phyloP scores from a whole-genome alignment of 78 protist species.

The Anaeramoeba ignava region DNA sequence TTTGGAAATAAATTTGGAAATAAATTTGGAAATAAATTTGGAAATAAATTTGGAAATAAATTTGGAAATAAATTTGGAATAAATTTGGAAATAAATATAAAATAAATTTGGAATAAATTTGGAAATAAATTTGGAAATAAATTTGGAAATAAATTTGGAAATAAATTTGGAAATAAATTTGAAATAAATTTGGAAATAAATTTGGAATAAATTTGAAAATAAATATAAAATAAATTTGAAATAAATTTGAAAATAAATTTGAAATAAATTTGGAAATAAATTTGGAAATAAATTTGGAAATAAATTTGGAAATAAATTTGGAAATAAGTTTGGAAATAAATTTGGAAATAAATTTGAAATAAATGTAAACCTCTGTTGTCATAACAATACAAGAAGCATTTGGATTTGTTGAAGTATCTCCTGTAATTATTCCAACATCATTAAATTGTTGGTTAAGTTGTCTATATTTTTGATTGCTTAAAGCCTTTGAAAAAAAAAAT shows the following conservation, averaged over 20 bases:
- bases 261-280: background rate
- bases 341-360: background rate
- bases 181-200: background rate
- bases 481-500: no score
- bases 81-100: background rate
- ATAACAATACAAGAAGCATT: conserved; percentile 51
- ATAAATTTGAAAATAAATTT: background rate
- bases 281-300: background rate
- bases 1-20: background rate
- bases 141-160: background rate
- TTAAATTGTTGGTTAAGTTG: conserved; percentile 53
- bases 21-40: background rate
- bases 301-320: background rate
- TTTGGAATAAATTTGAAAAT: conserved; percentile 37
- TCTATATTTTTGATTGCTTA: conserved; percentile 84
- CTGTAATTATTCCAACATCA: conserved; percentile 85
- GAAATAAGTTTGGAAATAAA: background rate
- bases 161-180: background rate
- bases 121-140: background rate
- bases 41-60: background rate
- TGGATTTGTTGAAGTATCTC: conserved; percentile 63
- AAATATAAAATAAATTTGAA: background rate
- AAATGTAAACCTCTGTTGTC: conserved; percentile 40
- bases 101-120: background rate
- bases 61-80: conserved; percentile 16